Evolutionary conservation across 2,329 filamentous ascomycete species (phyloP).

Genomic region (Aspergillus terreus): DNA sequence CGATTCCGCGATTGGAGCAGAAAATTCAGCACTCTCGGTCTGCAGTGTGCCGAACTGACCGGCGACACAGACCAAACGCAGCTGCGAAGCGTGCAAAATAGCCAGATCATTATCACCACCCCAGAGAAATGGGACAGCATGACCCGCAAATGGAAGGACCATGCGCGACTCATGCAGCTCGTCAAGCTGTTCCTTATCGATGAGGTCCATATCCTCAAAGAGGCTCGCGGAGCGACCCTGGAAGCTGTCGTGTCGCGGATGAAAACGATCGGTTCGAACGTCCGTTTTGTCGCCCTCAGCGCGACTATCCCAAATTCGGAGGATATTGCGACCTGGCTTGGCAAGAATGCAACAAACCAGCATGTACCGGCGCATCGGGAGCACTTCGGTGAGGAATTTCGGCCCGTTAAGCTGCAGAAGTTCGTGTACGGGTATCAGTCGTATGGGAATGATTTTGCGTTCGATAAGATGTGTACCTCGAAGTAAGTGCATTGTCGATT

Average conservation of each 20-base stretch:
- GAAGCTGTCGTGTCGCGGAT: conserved; percentile 83
- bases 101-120: conserved; percentile 80
- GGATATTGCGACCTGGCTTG: conserved; percentile 78
- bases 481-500: conserved; percentile 40
- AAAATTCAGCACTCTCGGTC: conserved; percentile 66
- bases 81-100: conserved; percentile 65
- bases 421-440: conserved; percentile 69
- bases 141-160: conserved; percentile 81
- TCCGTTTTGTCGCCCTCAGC: conserved; percentile 77
- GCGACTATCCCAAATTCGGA: conserved; percentile 79
- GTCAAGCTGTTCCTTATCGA: conserved; percentile 81
- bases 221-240: conserved; percentile 71
- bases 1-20: conserved; percentile 70
- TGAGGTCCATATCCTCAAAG: conserved; percentile 82
- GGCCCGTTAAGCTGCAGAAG: conserved; percentile 73
- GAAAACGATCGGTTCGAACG: conserved; percentile 72
- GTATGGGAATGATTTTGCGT: conserved; percentile 67
- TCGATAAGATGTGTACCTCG: conserved; percentile 66
- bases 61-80: conserved; percentile 71
- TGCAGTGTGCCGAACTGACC: conserved; percentile 73
- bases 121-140: conserved; percentile 92
- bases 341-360: conserved; percentile 58
- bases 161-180: conserved; percentile 68
- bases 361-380: conserved; percentile 63
- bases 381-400: conserved; percentile 73